phyloP scores from a whole-genome alignment of 2,329 filamentous ascomycete genomes.

The Phoma sp. region DNA sequence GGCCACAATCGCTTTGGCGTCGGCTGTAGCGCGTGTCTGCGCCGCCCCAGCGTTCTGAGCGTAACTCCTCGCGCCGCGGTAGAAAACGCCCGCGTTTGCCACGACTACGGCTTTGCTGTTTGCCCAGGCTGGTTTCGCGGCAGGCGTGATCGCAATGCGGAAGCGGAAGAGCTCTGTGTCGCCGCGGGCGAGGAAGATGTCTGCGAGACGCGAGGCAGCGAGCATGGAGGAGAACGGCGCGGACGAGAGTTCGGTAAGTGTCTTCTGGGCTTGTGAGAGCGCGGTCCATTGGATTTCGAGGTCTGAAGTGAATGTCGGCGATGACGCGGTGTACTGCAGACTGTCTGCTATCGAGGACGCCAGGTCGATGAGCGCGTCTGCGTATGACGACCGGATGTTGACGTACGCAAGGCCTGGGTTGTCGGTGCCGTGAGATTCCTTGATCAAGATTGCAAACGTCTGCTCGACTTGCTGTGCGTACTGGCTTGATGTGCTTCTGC shows the following conservation, averaged over 20 bases:
- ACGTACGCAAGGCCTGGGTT: constrained; percentile 59
- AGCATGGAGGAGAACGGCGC: constrained; percentile 25
- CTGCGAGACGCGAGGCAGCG: constrained; percentile 36
- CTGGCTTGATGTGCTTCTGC: constrained; percentile 58
- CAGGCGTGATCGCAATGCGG: constrained; percentile 31
- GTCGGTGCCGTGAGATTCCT: constrained; percentile 57
- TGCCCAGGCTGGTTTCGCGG: constrained; percentile 40
- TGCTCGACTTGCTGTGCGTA: constrained; percentile 56
- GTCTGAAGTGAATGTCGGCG: constrained; percentile 24
- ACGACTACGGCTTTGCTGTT: constrained; percentile 45
- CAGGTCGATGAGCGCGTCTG: constrained; percentile 64
- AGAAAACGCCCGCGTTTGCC: constrained; percentile 49
- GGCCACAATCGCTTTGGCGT: constrained; percentile 58
- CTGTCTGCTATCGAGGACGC: constrained; percentile 55
- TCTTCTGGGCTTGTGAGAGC: constrained; percentile 39
- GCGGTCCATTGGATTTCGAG: constrained; percentile 43
- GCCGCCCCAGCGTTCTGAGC: constrained; percentile 36
- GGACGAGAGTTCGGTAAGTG: constrained; percentile 36
- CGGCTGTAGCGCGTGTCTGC: constrained; percentile 55
- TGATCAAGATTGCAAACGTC: constrained; percentile 43
- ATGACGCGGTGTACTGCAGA: constrained; percentile 20
- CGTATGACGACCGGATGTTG: constrained; percentile 61
- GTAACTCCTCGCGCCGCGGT: constrained; percentile 43
- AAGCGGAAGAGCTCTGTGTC: constrained; percentile 47
- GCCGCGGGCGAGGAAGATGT: constrained; percentile 43